Conservation (phyloP, 192 early-diverging fungal species). For the Coemansia sp. region DNA sequence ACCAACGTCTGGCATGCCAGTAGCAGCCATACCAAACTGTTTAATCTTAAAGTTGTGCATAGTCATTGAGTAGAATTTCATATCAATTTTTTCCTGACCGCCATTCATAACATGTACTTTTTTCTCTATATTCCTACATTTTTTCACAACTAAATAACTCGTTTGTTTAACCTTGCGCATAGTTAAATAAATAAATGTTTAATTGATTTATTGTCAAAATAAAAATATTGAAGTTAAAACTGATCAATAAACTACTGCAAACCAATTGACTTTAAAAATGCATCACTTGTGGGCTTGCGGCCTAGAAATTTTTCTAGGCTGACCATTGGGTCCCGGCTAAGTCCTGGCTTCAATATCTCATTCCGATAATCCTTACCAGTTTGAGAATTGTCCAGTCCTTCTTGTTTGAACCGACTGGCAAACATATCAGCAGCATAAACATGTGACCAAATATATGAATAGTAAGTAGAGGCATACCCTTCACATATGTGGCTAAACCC, state of each 20-base stretch:
- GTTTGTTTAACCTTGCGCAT: too few species aligned
- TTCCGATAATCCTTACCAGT: constrained; percentile 6
- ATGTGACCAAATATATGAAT: constrained; percentile 71
- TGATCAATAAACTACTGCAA: not conserved
- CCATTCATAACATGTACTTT: too few species aligned
- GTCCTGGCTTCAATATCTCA: constrained; percentile 8
- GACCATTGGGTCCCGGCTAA: not conserved
- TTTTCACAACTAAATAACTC: too few species aligned
- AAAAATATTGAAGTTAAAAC: too few species aligned
- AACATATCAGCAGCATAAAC: constrained; percentile 77
- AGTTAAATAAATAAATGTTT: too few species aligned
- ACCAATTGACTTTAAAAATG: constrained; percentile 6
- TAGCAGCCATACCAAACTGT: too few species aligned
- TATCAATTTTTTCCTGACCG: too few species aligned
- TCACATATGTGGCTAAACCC: constrained; percentile 61
- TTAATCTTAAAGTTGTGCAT: too few species aligned
- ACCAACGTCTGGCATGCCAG: too few species aligned
- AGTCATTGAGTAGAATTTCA: too few species aligned
- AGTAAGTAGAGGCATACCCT: constrained; percentile 64
- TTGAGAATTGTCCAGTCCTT: constrained; percentile 38
- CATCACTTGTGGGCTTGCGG: constrained; percentile 1
- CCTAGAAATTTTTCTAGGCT: not conserved
- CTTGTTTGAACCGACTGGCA: constrained; percentile 58
- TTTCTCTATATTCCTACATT: too few species aligned
- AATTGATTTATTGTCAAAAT: too few species aligned